Evolutionary conservation across 2,329 filamentous ascomycete genomes (phyloP).

Genomic region (Trichoderma breve): DNA sequence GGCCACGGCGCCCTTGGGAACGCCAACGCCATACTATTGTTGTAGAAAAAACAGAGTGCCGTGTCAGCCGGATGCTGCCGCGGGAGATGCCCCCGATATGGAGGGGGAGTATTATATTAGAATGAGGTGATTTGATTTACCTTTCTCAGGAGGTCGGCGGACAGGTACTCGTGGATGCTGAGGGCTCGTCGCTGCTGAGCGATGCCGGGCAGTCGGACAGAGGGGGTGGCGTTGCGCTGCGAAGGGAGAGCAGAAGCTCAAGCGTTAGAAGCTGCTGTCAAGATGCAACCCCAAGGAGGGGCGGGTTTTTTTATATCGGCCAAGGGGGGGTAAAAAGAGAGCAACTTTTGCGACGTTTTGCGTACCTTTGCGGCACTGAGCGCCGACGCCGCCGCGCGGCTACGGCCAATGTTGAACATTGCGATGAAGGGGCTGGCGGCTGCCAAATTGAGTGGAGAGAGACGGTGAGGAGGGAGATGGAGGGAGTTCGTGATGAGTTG

Average conservation of each 20-base stretch:
- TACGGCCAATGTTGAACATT: slow-evolving; percentile 89
- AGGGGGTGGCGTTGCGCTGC: slow-evolving; percentile 40
- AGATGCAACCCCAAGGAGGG: slow-evolving; percentile 11
- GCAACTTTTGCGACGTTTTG: slow-evolving; percentile 23
- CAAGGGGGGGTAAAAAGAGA: slow-evolving; percentile 21
- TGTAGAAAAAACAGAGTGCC: not conserved
- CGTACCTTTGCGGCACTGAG: slow-evolving; percentile 74
- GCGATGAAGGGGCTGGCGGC: slow-evolving; percentile 32
- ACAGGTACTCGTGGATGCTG: slow-evolving; percentile 98
- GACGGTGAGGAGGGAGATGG: slow-evolving; percentile 20
- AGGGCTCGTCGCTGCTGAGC: slow-evolving; percentile 82
- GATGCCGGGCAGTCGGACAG: slow-evolving; percentile 60
- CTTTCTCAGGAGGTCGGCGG: slow-evolving; percentile 81
- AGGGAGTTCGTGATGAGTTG: slow-evolving; percentile 9
- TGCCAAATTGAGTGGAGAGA: slow-evolving; percentile 23
- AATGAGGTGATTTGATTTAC: slow-evolving; percentile 43
- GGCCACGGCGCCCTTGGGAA: slow-evolving; percentile 87
- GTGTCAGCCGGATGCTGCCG: slow-evolving; percentile 21
- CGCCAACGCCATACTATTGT: slow-evolving; percentile 83
- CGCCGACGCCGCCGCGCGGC: slow-evolving; percentile 75
- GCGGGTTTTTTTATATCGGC: slow-evolving; percentile 18
- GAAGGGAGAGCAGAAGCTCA: not conserved
- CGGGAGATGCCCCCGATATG: not conserved
- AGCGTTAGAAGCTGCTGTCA: slow-evolving; percentile 10
- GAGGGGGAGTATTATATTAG: not conserved